phyloP scores from a whole-genome alignment of 2,329 filamentous ascomycete genomes.

The Paecilomyces niveus region DNA sequence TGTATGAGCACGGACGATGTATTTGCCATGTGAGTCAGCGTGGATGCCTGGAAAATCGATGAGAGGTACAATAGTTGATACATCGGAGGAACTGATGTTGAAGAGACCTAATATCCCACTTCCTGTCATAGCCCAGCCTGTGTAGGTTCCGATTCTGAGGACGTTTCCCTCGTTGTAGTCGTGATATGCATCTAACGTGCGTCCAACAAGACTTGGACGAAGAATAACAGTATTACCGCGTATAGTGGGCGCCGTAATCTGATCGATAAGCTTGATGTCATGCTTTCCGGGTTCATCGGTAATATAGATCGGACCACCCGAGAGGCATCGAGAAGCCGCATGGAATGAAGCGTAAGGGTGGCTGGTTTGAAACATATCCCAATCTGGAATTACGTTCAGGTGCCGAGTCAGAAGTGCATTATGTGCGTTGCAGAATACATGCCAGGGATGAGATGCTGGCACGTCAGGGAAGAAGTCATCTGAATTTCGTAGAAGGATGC shows the following conservation, averaged over 20 bases:
- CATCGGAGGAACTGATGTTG: slow-evolving; percentile 60
- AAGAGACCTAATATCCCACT: slow-evolving; percentile 77
- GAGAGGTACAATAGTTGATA: slow-evolving; percentile 65
- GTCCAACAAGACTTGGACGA: slow-evolving; percentile 67
- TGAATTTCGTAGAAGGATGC: slow-evolving; percentile 73
- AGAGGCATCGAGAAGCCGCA: slow-evolving; percentile 81
- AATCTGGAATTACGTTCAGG: slow-evolving; percentile 80
- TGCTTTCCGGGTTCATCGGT: slow-evolving; percentile 84
- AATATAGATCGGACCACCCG: slow-evolving; percentile 88
- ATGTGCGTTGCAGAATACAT: slow-evolving; percentile 90
- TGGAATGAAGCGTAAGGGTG: slow-evolving; percentile 74
- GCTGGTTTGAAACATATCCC: slow-evolving; percentile 66
- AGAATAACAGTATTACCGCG: slow-evolving; percentile 72
- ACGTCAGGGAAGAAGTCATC: slow-evolving; percentile 85
- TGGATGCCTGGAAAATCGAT: slow-evolving; percentile 66
- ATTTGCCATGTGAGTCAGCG: slow-evolving; percentile 42
- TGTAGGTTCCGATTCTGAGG: slow-evolving; percentile 72
- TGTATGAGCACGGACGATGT: slow-evolving; percentile 66
- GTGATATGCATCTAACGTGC: slow-evolving; percentile 65
- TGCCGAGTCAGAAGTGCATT: slow-evolving; percentile 77
- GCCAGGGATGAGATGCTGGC: slow-evolving; percentile 79
- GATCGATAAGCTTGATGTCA: slow-evolving; percentile 63
- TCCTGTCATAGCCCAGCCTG: slow-evolving; percentile 60
- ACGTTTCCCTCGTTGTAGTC: slow-evolving; percentile 66
- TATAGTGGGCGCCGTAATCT: slow-evolving; percentile 72